These are phyloP conservation scores for Stagonosporopsis vannaccii DNA, from an alignment of 2,329 filamentous ascomycete species.

Conservation along the genomic window DNA sequence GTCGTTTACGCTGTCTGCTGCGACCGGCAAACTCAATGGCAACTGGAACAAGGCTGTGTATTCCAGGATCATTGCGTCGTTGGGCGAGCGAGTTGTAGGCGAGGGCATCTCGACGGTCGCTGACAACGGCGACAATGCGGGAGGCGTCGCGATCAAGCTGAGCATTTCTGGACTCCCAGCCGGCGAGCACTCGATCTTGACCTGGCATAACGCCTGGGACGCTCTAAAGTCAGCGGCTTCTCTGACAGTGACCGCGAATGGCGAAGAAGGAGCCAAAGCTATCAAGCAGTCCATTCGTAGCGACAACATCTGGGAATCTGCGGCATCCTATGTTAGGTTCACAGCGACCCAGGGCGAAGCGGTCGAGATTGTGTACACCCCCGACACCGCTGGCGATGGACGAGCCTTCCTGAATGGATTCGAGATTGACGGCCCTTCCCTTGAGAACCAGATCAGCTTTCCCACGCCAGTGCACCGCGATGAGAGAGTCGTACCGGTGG, in stretches of 20 bases:
- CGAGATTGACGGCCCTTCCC: conserved; percentile 37
- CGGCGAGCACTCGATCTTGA: conserved; percentile 38
- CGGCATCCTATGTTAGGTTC: conserved; percentile 38
- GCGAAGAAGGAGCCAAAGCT: conserved; percentile 15
- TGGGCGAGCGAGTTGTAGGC: conserved; percentile 40
- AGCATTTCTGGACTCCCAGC: conserved; percentile 35
- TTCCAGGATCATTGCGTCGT: conserved; percentile 32
- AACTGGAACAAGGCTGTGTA: conserved; percentile 36
- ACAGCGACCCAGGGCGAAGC: conserved; percentile 22
- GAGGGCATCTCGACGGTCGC: conserved; percentile 37
- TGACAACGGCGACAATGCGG: conserved; percentile 24
- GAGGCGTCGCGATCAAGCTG: conserved; percentile 29
- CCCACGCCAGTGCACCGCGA: conserved; percentile 39
- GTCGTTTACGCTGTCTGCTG: conserved; percentile 21
- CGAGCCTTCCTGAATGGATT: conserved; percentile 44
- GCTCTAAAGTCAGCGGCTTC: conserved; percentile 25
- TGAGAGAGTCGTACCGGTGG: conserved; percentile 30
- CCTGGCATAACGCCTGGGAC: conserved; percentile 46
- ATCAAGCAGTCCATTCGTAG: conserved; percentile 34
- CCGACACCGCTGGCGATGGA: conserved; percentile 18
- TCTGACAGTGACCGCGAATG: conserved; percentile 35
- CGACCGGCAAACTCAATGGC: conserved; percentile 27
- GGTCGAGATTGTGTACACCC: conserved; percentile 33
- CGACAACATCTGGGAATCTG: conserved; percentile 45
- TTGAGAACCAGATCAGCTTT: conserved; percentile 35